phyloP scores from a whole-genome alignment of 768 basidiomycete species.

The Lentinula aciculospora region DNA sequence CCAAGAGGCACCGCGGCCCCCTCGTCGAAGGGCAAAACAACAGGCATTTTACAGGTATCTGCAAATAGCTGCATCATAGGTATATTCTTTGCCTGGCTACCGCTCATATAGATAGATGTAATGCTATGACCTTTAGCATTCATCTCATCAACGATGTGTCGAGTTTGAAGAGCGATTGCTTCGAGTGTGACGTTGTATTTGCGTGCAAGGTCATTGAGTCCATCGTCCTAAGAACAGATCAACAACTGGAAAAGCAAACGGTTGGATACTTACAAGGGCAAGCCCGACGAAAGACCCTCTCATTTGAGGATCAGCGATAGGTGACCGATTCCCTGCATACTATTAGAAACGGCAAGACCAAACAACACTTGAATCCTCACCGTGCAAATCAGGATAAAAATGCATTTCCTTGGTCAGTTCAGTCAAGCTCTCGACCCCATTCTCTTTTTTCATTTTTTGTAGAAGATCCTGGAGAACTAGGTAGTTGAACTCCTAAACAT shows the following conservation, averaged over 20 bases:
- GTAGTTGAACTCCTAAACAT: neutral
- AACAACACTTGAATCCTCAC: constrained; percentile 28
- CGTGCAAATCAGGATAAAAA: constrained; percentile 94
- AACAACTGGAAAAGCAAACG: neutral
- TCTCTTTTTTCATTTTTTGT: constrained; percentile 55
- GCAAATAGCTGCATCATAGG: constrained; percentile 87
- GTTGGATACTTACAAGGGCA: constrained; percentile 47
- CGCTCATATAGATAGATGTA: constrained; percentile 84
- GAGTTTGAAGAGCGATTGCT: constrained; percentile 89
- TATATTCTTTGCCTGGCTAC: constrained; percentile 89
- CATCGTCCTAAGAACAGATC: constrained; percentile 45
- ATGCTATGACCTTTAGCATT: constrained; percentile 81
- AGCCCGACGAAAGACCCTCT: constrained; percentile 87
- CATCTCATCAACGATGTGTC: constrained; percentile 90
- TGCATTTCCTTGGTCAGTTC: constrained; percentile 89
- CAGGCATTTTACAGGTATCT: constrained; percentile 73
- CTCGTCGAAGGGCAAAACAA: constrained; percentile 74
- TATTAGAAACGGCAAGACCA: neutral
- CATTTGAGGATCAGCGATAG: constrained; percentile 95
- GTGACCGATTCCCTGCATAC: constrained; percentile 83
- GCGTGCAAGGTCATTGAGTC: constrained; percentile 75
- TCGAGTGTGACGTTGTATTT: constrained; percentile 91
- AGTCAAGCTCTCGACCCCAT: constrained; percentile 54
- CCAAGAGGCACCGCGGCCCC: constrained; percentile 87
- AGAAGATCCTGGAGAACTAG: constrained; percentile 72